These are phyloP conservation scores for Kickxella alabastrina DNA, from an alignment of 192 early-diverging fungal genomes.

Conservation along the genomic window DNA sequence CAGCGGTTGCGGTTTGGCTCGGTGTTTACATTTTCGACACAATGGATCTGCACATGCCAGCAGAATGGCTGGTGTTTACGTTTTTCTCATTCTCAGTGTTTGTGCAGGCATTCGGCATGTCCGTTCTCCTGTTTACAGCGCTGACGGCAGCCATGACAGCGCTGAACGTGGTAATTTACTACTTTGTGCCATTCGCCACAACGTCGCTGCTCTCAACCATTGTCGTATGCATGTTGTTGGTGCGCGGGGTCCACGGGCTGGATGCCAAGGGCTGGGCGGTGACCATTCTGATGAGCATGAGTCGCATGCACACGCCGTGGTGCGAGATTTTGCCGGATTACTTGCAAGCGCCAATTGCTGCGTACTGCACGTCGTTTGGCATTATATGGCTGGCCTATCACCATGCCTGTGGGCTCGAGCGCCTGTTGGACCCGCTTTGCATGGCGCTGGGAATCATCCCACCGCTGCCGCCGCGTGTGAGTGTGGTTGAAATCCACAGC, in stretches of 20 bases:
- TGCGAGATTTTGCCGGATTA: constrained; percentile 41
- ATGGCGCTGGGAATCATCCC: constrained; percentile 36
- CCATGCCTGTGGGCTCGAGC: constrained; percentile 33
- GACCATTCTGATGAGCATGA: constrained; percentile 34
- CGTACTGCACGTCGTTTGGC: constrained; percentile 48
- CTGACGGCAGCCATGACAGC: constrained; percentile 36
- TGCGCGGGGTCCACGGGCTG: constrained; percentile 43
- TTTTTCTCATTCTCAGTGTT: constrained; percentile 50
- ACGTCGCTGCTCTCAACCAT: constrained; percentile 38
- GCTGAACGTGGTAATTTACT: constrained; percentile 34
- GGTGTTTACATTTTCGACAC: constrained; percentile 33
- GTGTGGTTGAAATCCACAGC: constrained; percentile 27
- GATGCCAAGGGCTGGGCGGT: constrained; percentile 43
- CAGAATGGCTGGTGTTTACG: constrained; percentile 50
- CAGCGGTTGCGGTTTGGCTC: constrained; percentile 33
- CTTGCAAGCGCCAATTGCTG: constrained; percentile 43
- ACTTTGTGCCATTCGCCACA: constrained; percentile 21
- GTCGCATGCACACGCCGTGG: constrained; percentile 36
- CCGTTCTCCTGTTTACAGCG: constrained; percentile 35
- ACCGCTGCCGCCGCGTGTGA: constrained; percentile 27
- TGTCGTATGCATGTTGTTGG: constrained; percentile 49
- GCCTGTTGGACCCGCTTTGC: constrained; percentile 33
- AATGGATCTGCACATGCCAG: constrained; percentile 38
- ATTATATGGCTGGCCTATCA: constrained; percentile 43
- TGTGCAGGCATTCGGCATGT: constrained; percentile 51